Evolutionary conservation across 176 grass and related monocot species (phyloP).

Genomic region (Tillandsia fasciculata): DNA sequence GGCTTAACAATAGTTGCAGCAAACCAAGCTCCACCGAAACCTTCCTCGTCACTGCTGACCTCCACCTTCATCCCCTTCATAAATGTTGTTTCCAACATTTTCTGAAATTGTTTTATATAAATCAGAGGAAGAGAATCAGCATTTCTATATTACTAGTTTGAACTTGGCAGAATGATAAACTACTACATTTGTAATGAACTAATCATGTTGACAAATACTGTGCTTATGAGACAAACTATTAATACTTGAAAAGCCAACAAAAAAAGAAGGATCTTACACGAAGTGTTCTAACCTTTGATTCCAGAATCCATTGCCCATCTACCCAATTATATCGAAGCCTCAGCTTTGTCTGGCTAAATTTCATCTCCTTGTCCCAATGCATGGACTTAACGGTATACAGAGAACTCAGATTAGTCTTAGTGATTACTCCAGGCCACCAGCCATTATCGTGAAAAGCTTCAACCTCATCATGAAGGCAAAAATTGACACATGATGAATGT

Average conservation of each 20-base stretch:
- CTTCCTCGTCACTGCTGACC: slow-evolving; percentile 65
- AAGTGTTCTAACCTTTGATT: slow-evolving; percentile 29
- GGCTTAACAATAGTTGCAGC: slow-evolving; percentile 37
- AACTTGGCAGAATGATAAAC: not conserved
- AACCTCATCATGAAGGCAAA: slow-evolving; percentile 47
- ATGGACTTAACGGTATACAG: slow-evolving; percentile 31
- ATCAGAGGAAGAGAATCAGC: not conserved
- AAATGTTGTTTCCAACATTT: slow-evolving; percentile 25
- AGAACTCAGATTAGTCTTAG: slow-evolving; percentile 25
- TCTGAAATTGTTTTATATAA: slow-evolving; percentile 29
- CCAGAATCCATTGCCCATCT: slow-evolving; percentile 35
- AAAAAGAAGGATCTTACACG: not conserved
- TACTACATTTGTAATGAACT: too few species aligned
- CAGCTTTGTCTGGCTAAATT: slow-evolving; percentile 38
- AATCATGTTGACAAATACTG: too few species aligned
- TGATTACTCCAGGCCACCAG: slow-evolving; percentile 53
- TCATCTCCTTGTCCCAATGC: slow-evolving; percentile 38
- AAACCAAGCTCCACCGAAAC: slow-evolving; percentile 64
- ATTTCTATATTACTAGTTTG: not conserved
- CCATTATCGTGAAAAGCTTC: slow-evolving; percentile 45
- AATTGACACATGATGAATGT: slow-evolving; percentile 20
- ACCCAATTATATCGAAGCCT: slow-evolving; percentile 49
- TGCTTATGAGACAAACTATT: too few species aligned
- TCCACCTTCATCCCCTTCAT: slow-evolving; percentile 37
- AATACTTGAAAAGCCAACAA: too few species aligned